Conservation (phyloP, 129 eudicot species). For the Arctium lappa region DNA sequence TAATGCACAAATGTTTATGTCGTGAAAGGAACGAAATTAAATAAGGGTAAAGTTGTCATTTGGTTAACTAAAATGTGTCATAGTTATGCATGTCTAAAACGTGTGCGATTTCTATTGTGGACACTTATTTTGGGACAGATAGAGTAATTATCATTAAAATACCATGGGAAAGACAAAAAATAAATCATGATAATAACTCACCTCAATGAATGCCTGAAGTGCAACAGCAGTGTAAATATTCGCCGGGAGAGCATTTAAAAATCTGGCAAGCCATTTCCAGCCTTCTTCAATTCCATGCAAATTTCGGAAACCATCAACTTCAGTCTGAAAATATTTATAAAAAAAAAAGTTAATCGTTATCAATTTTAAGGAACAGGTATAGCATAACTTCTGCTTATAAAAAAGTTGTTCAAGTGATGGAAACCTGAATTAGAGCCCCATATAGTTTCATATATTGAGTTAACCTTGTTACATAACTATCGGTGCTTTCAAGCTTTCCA, state of each 20-base stretch:
- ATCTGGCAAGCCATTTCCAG: slow-evolving; percentile 95
- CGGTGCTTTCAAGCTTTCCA: slow-evolving; percentile 64
- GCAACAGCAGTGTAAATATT: slow-evolving; percentile 62
- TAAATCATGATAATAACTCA: slow-evolving; percentile 29
- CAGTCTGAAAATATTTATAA: slow-evolving; percentile 52
- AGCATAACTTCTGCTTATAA: background rate
- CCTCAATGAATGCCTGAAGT: slow-evolving; percentile 70
- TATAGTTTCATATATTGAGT: slow-evolving; percentile 68
- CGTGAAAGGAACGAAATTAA: background rate
- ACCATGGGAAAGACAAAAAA: background rate
- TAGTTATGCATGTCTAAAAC: background rate
- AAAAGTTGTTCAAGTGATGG: slow-evolving; percentile 2
- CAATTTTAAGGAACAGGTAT: background rate
- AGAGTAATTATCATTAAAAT: background rate
- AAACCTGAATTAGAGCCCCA: slow-evolving; percentile 94
- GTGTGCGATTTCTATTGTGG: background rate
- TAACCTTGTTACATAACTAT: slow-evolving; percentile 48
- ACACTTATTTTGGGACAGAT: background rate
- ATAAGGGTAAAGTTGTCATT: background rate
- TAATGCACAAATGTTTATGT: background rate
- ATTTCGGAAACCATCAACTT: slow-evolving; percentile 55
- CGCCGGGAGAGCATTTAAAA: slow-evolving; percentile 76
- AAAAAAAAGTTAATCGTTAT: background rate
- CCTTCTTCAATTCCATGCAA: slow-evolving; percentile 84
- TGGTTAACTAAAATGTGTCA: background rate